Percentiles rank a stretch among this genome's conserved stretches.
Evolutionary conservation across 345 rosid genomes (phyloP).

Genomic region (Melastoma malabathricum): DNA sequence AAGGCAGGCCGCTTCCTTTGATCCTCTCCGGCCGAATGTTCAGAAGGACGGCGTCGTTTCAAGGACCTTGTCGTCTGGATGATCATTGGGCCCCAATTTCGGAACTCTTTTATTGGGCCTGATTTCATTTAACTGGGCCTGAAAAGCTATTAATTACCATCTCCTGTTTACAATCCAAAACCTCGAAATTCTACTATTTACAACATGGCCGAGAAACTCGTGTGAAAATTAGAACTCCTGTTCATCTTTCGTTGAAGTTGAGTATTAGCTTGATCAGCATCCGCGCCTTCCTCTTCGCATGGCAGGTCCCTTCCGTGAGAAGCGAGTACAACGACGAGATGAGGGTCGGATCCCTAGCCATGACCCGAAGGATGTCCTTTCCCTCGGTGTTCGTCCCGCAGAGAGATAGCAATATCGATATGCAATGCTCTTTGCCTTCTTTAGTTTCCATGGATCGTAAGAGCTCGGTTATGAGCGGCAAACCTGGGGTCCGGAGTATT

Average conservation of each 20-base stretch:
- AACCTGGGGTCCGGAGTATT: conserved; percentile 31
- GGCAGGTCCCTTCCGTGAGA: conserved; percentile 28
- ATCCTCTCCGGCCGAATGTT: too few species aligned
- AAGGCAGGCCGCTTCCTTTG: too few species aligned
- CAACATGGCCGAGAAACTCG: too few species aligned
- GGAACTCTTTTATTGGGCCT: too few species aligned
- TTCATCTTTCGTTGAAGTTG: conserved; percentile 22
- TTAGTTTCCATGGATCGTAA: conserved; percentile 22
- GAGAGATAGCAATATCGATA: conserved; percentile 31
- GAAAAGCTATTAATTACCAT: too few species aligned
- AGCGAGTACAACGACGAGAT: conserved; percentile 30
- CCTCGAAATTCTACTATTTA: too few species aligned
- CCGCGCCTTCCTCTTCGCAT: conserved; percentile 30
- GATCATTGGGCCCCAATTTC: too few species aligned
- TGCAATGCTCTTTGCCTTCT: conserved; percentile 45
- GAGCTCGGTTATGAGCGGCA: conserved; percentile 21
- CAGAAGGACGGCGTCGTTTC: too few species aligned
- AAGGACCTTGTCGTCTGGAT: too few species aligned
- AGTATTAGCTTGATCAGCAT: conserved; percentile 31
- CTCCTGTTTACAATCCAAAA: too few species aligned
- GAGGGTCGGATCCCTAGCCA: conserved; percentile 24
- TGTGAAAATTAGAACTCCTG: neutral
- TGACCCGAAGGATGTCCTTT: conserved; percentile 21
- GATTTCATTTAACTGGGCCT: too few species aligned
- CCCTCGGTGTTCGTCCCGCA: conserved; percentile 32